Conservation (phyloP, 139 green algal species). For the Chlamydomonas schloesseri region DNA sequence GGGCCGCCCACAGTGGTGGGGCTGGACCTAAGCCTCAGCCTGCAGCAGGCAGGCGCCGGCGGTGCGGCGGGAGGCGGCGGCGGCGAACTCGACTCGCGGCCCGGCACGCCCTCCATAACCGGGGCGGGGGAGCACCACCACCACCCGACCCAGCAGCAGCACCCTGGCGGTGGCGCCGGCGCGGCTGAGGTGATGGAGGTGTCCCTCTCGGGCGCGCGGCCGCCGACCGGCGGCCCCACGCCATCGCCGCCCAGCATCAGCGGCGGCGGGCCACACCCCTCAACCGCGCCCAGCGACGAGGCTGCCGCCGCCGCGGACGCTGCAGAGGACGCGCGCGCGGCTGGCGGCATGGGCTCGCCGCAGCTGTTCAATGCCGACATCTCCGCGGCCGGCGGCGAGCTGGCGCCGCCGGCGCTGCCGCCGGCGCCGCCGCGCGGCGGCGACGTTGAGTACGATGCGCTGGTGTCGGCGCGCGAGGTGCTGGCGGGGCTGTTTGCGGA, state of each 20-base stretch:
- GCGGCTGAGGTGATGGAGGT: too few relatives aligned
- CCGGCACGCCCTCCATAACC: too few relatives aligned
- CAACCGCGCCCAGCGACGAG: background rate
- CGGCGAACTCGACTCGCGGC: background rate
- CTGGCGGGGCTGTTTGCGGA: slow-evolving; percentile 19
- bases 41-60: background rate
- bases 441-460: slow-evolving; percentile 9
- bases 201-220: too few relatives aligned
- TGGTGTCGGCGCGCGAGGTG: slow-evolving; percentile 26
- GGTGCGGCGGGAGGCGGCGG: background rate
- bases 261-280: too few relatives aligned
- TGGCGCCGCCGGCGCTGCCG: slow-evolving; percentile 36
- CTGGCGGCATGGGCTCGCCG: background rate
- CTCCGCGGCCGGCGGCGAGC: background rate
- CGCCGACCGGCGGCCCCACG: too few relatives aligned
- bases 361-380: background rate
- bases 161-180: too few relatives aligned
- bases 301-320: background rate
- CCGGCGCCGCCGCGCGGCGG: slow-evolving; percentile 13
- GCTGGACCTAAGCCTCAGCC: slow-evolving; percentile 11
- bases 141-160: too few relatives aligned
- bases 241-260: too few relatives aligned
- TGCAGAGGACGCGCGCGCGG: background rate
- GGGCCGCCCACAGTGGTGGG: background rate
- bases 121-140: too few relatives aligned